Conservation (phyloP, 2,329 filamentous ascomycete genomes). For the Paecilomyces fulvus region DNA sequence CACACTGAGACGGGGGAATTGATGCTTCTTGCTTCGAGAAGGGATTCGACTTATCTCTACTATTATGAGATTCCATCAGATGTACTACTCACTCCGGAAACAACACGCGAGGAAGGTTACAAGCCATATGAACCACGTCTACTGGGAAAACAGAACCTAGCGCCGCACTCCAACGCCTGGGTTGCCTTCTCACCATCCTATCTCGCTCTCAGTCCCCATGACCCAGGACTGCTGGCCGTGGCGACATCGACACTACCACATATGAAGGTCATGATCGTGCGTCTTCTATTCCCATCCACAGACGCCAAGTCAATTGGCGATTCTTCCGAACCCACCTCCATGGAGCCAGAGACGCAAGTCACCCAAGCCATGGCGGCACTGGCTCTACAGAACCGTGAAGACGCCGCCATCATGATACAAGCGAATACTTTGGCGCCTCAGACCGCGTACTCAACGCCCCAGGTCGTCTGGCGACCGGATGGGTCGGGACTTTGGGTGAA, state of each 20-base stretch:
- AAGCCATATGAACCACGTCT: conserved; percentile 25
- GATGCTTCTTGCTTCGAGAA: conserved; percentile 46
- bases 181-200: conserved; percentile 53
- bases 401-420: conserved; percentile 52
- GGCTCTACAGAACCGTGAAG: conserved; percentile 47
- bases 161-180: conserved; percentile 57
- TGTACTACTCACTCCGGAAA: conserved; percentile 1
- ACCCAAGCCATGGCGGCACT: conserved; percentile 45
- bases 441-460: conserved; percentile 55
- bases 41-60: conserved; percentile 51
- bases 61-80: conserved; percentile 38
- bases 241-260: conserved; percentile 53
- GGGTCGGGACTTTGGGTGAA: conserved; percentile 57
- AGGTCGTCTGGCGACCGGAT: conserved; percentile 53
- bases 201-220: conserved; percentile 47
- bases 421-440: conserved; percentile 55
- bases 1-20: conserved; percentile 41
- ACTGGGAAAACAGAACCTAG: conserved; percentile 51
- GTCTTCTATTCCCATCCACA: conserved; percentile 43
- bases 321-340: conserved; percentile 1
- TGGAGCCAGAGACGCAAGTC: conserved; percentile 36
- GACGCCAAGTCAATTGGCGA: conserved; percentile 8
- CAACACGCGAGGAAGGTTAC: neutral
- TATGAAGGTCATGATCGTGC: conserved; percentile 55
- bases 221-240: conserved; percentile 48